A percentile compares a stretch with the other conserved stretches of the same genome.
phyloP scores from a whole-genome alignment of 2,329 filamentous ascomycete species.

The Cladophialophora yegresii region DNA sequence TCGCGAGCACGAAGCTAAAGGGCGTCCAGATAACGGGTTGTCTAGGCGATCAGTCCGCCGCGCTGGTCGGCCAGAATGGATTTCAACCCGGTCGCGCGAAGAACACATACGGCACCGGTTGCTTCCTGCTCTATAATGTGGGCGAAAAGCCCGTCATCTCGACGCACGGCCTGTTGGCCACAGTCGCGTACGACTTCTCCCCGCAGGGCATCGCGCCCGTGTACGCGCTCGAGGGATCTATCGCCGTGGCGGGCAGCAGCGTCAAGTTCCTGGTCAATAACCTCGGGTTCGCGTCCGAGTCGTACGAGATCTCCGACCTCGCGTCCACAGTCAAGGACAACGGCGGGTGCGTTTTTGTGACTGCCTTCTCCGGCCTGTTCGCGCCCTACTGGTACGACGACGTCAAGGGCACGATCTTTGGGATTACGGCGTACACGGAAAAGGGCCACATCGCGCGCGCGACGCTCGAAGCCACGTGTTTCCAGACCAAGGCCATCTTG shows the following conservation, averaged over 20 bases:
- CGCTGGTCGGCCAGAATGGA: conserved; percentile 75
- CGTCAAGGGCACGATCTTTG: conserved; percentile 75
- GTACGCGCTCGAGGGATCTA: conserved; percentile 74
- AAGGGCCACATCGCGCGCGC: conserved; percentile 77
- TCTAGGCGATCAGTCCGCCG: conserved; percentile 75
- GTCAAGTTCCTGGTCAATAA: conserved; percentile 67
- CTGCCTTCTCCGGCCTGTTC: conserved; percentile 78
- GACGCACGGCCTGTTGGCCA: conserved; percentile 71
- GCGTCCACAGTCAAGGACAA: conserved; percentile 65
- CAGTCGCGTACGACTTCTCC: conserved; percentile 73
- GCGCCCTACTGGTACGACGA: conserved; percentile 86
- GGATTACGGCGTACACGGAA: conserved; percentile 74
- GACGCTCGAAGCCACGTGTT: conserved; percentile 79
- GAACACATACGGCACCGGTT: conserved; percentile 80
- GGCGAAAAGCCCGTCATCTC: conserved; percentile 76
- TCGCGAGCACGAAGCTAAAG: conserved; percentile 62
- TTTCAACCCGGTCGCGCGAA: conserved; percentile 75
- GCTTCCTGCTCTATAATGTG: conserved; percentile 78
- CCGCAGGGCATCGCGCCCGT: conserved; percentile 59
- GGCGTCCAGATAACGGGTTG: conserved; percentile 72
- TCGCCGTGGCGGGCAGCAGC: conserved; percentile 71
- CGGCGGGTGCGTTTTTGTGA: conserved; percentile 76
- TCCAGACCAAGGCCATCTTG: conserved; percentile 79
- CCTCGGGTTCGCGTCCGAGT: conserved; percentile 56
- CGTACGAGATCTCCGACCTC: conserved; percentile 58